Percentiles rank a stretch among this genome's conserved stretches.
Conservation (phyloP, 192 early-diverging fungal genomes). For the Umbelopsis sp. region DNA sequence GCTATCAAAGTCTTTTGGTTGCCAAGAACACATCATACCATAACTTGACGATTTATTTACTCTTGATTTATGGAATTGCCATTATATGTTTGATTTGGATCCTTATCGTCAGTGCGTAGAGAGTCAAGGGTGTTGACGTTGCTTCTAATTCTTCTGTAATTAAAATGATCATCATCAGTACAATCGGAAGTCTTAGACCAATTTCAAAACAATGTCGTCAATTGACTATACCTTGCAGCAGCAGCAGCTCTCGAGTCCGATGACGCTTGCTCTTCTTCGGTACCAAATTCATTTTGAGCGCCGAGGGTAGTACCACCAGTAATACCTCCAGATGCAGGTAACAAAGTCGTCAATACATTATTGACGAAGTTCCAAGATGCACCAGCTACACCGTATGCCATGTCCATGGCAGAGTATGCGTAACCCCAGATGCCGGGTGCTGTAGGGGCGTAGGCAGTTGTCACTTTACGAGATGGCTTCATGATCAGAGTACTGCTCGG, state of each 20-base stretch:
- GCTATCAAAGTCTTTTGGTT: too few relatives aligned
- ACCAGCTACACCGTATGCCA: slow-evolving; percentile 21
- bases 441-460: slow-evolving; percentile 2
- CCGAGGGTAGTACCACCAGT: slow-evolving; percentile 1
- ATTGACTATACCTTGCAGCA: neutral
- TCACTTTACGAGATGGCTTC: slow-evolving; percentile 27
- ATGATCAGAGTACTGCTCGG: slow-evolving; percentile 40
- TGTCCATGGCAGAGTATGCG: slow-evolving; percentile 19
- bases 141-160: neutral
- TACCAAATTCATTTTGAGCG: neutral
- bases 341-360: slow-evolving; percentile 10
- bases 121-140: neutral
- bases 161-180: too few relatives aligned
- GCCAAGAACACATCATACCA: too few relatives aligned
- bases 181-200: too few relatives aligned
- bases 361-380: slow-evolving; percentile 9
- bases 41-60: slow-evolving; percentile 17
- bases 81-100: slow-evolving; percentile 28
- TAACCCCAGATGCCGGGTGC: slow-evolving; percentile 9
- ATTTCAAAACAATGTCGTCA: neutral
- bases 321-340: slow-evolving; percentile 8
- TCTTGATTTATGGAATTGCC: slow-evolving; percentile 42
- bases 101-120: slow-evolving; percentile 8
- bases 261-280: neutral
- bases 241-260: neutral